Percentiles rank a stretch among this genome's conserved stretches.
phyloP scores from a whole-genome alignment of 73 alveolate species.

The Paramecium sonneborni region DNA sequence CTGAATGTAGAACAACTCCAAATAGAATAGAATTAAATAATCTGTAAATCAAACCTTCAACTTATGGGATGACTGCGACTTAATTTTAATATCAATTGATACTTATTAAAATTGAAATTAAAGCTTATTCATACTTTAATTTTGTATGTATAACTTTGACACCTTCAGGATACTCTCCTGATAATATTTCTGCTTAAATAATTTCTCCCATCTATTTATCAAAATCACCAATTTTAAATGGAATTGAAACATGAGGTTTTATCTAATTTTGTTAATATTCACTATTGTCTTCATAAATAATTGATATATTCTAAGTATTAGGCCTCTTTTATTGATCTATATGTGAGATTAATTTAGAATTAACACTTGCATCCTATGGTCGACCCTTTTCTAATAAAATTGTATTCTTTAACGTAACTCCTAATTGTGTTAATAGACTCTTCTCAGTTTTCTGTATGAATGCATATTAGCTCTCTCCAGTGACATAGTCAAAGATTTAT shows the following conservation, averaged over 20 bases:
- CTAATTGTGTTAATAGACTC: slow-evolving; percentile 16
- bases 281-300: slow-evolving; percentile 19
- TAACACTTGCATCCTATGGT: background rate
- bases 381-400: slow-evolving; percentile 35
- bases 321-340: background rate
- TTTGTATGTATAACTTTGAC: background rate
- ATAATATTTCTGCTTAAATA: background rate
- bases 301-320: background rate
- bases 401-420: slow-evolving; percentile 32
- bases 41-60: background rate
- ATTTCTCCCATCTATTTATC: slow-evolving; percentile 47
- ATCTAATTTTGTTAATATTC: background rate
- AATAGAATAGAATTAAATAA: background rate
- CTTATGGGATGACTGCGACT: background rate
- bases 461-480: slow-evolving; percentile 54
- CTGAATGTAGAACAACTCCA: slow-evolving; percentile 19
- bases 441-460: slow-evolving; percentile 12
- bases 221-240: slow-evolving; percentile 45
- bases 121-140: background rate
- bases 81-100: background rate
- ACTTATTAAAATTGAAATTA: background rate
- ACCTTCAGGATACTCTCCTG: background rate
- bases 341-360: background rate
- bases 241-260: background rate
- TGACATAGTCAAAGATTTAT: background rate